Conservation (phyloP, 768 basidiomycete genomes). For the Lactarius indigo region DNA sequence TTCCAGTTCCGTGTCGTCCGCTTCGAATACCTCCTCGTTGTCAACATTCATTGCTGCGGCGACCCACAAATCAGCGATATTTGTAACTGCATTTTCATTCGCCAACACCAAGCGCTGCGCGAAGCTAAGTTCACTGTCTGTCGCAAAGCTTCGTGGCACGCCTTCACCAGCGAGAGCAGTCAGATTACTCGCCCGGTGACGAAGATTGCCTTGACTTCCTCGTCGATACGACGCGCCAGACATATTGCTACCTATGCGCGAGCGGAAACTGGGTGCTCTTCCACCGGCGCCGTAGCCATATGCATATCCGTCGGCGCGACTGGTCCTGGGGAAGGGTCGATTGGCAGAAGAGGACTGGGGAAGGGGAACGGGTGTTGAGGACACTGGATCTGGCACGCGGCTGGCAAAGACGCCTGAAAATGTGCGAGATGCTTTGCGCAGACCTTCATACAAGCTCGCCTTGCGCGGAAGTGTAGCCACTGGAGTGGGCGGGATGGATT, state of each 20-base stretch:
- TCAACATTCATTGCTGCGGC: slow-evolving; percentile 95
- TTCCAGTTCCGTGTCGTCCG: slow-evolving; percentile 41
- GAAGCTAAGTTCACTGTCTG: slow-evolving; percentile 68
- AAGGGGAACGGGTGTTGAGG: slow-evolving; percentile 36
- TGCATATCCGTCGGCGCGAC: slow-evolving; percentile 68
- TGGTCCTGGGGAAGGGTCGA: slow-evolving; percentile 48
- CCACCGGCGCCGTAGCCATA: slow-evolving; percentile 61
- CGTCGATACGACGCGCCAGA: slow-evolving; percentile 38
- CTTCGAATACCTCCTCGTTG: slow-evolving; percentile 74
- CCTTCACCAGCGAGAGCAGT: slow-evolving; percentile 35
- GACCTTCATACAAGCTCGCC: slow-evolving; percentile 17
- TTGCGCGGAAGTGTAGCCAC: slow-evolving; percentile 31
- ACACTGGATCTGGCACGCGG: slow-evolving; percentile 42
- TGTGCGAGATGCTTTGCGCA: slow-evolving; percentile 41
- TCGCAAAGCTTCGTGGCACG: slow-evolving; percentile 37
- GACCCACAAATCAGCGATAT: slow-evolving; percentile 96
- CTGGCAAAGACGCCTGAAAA: slow-evolving; percentile 60
- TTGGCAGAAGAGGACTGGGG: slow-evolving; percentile 40
- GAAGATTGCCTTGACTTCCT: slow-evolving; percentile 51
- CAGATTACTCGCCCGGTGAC: slow-evolving; percentile 46
- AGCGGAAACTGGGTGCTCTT: slow-evolving; percentile 32
- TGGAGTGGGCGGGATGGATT: slow-evolving; percentile 44
- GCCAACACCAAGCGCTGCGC: slow-evolving; percentile 87
- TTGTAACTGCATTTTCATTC: slow-evolving; percentile 92
- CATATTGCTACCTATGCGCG: slow-evolving; percentile 20